phyloP scores from a whole-genome alignment of 2,329 filamentous ascomycete species.

The Pyrenochaeta sp. region DNA sequence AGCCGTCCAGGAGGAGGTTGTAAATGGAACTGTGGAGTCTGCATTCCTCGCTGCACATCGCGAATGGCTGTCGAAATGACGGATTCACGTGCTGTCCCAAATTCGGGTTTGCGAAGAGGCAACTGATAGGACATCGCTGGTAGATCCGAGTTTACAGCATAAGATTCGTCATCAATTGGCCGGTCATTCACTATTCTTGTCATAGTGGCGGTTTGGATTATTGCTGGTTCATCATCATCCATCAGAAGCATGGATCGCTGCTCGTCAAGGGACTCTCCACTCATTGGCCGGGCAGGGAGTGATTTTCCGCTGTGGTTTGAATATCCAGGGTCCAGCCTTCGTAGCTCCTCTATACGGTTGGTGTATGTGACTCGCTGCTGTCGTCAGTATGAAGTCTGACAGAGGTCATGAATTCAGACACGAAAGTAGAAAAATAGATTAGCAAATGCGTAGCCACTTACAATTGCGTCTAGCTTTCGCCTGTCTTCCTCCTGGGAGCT shows the following conservation, averaged over 20 bases:
- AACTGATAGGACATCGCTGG: slow-evolving; percentile 32
- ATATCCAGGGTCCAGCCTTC: slow-evolving; percentile 69
- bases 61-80: slow-evolving; percentile 52
- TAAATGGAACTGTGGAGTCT: slow-evolving; percentile 39
- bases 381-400: slow-evolving; percentile 14
- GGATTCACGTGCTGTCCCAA: slow-evolving; percentile 42
- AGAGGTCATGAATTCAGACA: background rate
- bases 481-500: slow-evolving; percentile 87
- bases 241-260: slow-evolving; percentile 46
- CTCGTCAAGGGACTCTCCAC: slow-evolving; percentile 61
- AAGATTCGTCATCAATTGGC: slow-evolving; percentile 30
- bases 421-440: too few species aligned
- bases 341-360: slow-evolving; percentile 85
- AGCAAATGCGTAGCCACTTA: slow-evolving; percentile 59
- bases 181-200: slow-evolving; percentile 60
- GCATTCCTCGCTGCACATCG: slow-evolving; percentile 48
- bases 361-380: slow-evolving; percentile 84
- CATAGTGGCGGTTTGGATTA: slow-evolving; percentile 62
- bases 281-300: slow-evolving; percentile 74
- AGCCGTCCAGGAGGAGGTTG: slow-evolving; percentile 44
- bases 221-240: slow-evolving; percentile 48
- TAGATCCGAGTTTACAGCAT: slow-evolving; percentile 24
- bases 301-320: slow-evolving; percentile 70
- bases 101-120: slow-evolving; percentile 42
- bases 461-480: slow-evolving; percentile 90